Evolutionary conservation across 192 early-diverging fungal species (phyloP), one percentile per base, ranked within the genome.

Genomic region (Phlyctochytrium bullatum): DNA sequence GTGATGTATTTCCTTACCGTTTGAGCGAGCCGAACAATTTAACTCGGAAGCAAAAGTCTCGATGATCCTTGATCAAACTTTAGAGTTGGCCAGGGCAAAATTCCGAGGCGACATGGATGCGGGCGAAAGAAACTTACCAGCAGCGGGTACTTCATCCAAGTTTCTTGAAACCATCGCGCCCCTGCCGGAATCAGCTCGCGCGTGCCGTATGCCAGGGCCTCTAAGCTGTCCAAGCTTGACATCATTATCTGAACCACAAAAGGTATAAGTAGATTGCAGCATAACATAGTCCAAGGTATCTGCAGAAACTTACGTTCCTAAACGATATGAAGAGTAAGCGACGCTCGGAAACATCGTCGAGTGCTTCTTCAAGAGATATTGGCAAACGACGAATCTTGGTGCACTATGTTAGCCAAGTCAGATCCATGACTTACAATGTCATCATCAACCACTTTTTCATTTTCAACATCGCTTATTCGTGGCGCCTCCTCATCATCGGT

Each of bases 191-290:
- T 64, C 10, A 56, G 47, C 16, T 57, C 33, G 25, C 53, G 23
- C 20, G 34, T 17, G n/a, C 52, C 69, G 6, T 33, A 17, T 2
- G 30, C 69, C 32, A 64, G 36, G 40, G 31, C 56, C 64, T 71
- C 69, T 1, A 71, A 36, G 20, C 61, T 54, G 2, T 63, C 25
- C 20, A 25, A 34, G 52, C 67, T 61, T 27, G 30, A 24, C 53
- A 71, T 17, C 16, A 71, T 10, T 12, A 71, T 3, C 69, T 71
- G 62, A 36, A 23, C n/a, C n/a, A n/a, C n/a, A n/a, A n/a, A n/a
- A 4, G 40, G 28, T 34, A 31, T 34, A 1, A 14, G 28, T 10
- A n/a, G n/a, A n/a, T n/a, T n/a, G n/a, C n/a, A n/a, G n/a, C n/a
- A n/a, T n/a, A n/a, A n/a, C n/a, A n/a, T n/a, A n/a, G n/a, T n/a